Evolutionary conservation across 1,284 basidiomycete genomes (phyloP), one percentile per base, ranked within the genome.

Genomic region (Irpex lacteus): DNA sequence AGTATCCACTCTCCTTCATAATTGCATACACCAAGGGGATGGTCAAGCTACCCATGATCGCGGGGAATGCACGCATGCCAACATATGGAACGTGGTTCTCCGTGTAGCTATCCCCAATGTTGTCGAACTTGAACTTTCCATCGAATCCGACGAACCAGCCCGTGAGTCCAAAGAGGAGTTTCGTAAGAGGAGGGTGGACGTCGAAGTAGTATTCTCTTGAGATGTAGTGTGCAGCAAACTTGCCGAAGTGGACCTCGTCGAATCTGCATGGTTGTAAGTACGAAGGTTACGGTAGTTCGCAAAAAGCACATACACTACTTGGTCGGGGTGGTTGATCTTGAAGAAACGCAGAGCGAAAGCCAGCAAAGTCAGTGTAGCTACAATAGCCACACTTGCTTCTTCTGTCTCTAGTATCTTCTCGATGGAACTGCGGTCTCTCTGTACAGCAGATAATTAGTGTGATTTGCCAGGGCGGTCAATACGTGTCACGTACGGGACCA

Each of bases 101-200:
- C 4, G 89, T 87, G 76, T 99, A 99, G 74, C 87, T 93, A 77
- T 98, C 96, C 15, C 96, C 97, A 67, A 99, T 99, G 73, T 90
- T 91, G 65, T 97, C 93, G 80, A 99, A 99, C 50, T 89, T 85
- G 77, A 98, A 99, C 61, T 89, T 80, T 36, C 97, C 98, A 71
- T 98, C 92, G 74, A 97, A 99, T 7, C 98, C 98, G 53, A 97
- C 94, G 66, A 98, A 90, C 93, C 95, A 98, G 66, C 95, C 98
- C 32, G 93, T 92, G 47, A 97, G 84, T 56, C 91, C 98, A 71
- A 96, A 92, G 37, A 98, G 82, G 68, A 98, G 84, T 76, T 98
- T 98, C 55, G 96, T 95, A 61, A 98, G 88, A 13, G 97, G 97
- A 49, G 97, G 97, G 73, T 99, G 98, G 3, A 99, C 98, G 76